A percentile compares a stretch with the other conserved stretches of the same genome.
Evolutionary conservation across 2,329 filamentous ascomycete genomes (phyloP).

Genomic region (Boeremia exigua): DNA sequence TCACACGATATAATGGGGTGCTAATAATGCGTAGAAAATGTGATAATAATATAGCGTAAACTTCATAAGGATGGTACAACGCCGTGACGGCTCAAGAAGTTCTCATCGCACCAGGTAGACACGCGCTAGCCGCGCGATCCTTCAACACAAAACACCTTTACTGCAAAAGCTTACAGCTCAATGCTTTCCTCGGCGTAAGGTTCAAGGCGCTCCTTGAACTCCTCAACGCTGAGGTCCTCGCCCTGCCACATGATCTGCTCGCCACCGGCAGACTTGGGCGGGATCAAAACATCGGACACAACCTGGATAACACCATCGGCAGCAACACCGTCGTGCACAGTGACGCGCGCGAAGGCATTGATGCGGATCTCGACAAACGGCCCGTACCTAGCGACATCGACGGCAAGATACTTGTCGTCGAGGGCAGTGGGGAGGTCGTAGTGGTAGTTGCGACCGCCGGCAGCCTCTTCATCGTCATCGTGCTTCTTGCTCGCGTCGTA

Average conservation of each 20-base stretch:
- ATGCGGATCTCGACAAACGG: conserved; percentile 74
- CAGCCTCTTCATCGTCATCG: conserved; percentile 26
- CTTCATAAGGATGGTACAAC: conserved; percentile 11
- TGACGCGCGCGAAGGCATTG: conserved; percentile 73
- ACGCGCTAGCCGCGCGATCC: conserved; percentile 1
- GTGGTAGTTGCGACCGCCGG: conserved; percentile 59
- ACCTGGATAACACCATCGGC: conserved; percentile 85
- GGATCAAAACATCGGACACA: conserved; percentile 74
- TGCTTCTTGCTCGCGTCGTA: conserved; percentile 60
- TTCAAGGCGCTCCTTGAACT: conserved; percentile 61
- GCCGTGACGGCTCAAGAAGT: background rate
- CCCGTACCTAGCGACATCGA: conserved; percentile 74
- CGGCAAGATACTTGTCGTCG: conserved; percentile 66
- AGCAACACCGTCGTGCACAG: conserved; percentile 72
- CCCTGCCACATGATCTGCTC: conserved; percentile 48
- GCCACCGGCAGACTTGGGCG: conserved; percentile 62
- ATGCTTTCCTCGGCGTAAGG: conserved; percentile 41
- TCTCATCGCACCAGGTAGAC: conserved; percentile 3
- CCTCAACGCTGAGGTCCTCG: conserved; percentile 64
- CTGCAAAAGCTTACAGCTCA: conserved; percentile 33
- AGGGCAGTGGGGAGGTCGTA: conserved; percentile 77
- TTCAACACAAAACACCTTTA: conserved; percentile 2
- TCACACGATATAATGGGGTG: conserved; percentile 5
- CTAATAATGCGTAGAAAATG: background rate
- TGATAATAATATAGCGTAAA: background rate